A percentile compares a stretch with the other conserved stretches of the same genome.
Evolutionary conservation across 176 grass and related monocot genomes (phyloP).

Genomic region (Hordeum vulgare): MorexV3_pseudomolecules_assembly NC_058524.1:63793536-63794035

Average conservation of each 20-base stretch:
- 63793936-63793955: slow-evolving; percentile 43
- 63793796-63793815: slow-evolving; percentile 74
- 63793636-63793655: slow-evolving; percentile 95
- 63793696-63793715: slow-evolving; percentile 63
- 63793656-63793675: slow-evolving; percentile 65
- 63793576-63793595: slow-evolving; percentile 71
- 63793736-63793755: slow-evolving; percentile 87
- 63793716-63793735: slow-evolving; percentile 93
- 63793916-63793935: slow-evolving; percentile 91
- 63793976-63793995: slow-evolving; percentile 74
- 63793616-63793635: slow-evolving; percentile 86
- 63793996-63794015: slow-evolving; percentile 89
- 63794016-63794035: slow-evolving; percentile 30
- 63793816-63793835: slow-evolving; percentile 90
- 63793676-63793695: slow-evolving; percentile 96
- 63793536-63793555: slow-evolving; percentile 65
- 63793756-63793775: slow-evolving; percentile 98
- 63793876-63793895: slow-evolving; percentile 77
- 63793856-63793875: slow-evolving; percentile 89
- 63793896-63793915: slow-evolving; percentile 79
- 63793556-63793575: slow-evolving; percentile 60
- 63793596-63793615: slow-evolving; percentile 78
- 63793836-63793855: slow-evolving; percentile 94
- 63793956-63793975: slow-evolving; percentile 21
- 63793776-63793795: slow-evolving; percentile 95